Percentiles rank a stretch among this genome's conserved stretches.
Evolutionary conservation across 2,329 filamentous ascomycete species (phyloP).

Genomic region (Trichoderma sp.): DNA sequence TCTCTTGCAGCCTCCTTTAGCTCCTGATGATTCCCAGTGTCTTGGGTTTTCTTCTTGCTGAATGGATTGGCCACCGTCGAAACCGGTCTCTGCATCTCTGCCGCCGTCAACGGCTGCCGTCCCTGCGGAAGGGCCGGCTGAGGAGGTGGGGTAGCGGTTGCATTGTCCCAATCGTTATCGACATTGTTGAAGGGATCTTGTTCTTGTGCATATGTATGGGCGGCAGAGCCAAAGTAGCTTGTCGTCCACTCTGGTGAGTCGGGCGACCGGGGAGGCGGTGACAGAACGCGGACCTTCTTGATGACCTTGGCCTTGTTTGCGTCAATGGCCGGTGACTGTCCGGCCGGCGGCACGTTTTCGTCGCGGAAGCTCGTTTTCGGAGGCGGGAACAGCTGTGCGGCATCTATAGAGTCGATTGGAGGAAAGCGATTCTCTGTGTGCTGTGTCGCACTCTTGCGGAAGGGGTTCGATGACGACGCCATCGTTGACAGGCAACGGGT

Average conservation of each 20-base stretch:
- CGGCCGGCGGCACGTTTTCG: slow-evolving; percentile 8
- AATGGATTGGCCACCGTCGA: slow-evolving; percentile 44
- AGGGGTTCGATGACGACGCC: slow-evolving; percentile 26
- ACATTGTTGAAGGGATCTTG: slow-evolving; percentile 35
- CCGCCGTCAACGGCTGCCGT: background rate
- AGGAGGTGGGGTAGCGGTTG: slow-evolving; percentile 28
- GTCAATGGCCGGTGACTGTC: background rate
- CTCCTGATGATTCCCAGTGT: slow-evolving; percentile 37
- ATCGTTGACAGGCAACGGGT: slow-evolving; percentile 8
- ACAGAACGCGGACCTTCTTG: slow-evolving; percentile 67
- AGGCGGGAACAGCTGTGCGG: slow-evolving; percentile 19
- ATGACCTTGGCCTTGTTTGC: slow-evolving; percentile 49
- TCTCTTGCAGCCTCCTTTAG: slow-evolving; percentile 32
- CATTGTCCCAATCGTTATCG: slow-evolving; percentile 30
- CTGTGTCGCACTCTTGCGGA: slow-evolving; percentile 24
- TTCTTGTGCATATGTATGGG: slow-evolving; percentile 7
- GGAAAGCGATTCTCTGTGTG: slow-evolving; percentile 12
- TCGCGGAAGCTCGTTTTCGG: slow-evolving; percentile 15
- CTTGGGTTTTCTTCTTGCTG: slow-evolving; percentile 53
- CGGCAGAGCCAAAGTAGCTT: slow-evolving; percentile 12
- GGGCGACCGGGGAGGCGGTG: slow-evolving; percentile 59
- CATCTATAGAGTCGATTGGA: slow-evolving; percentile 21
- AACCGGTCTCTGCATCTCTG: slow-evolving; percentile 20
- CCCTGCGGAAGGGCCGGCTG: slow-evolving; percentile 15
- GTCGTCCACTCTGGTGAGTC: slow-evolving; percentile 44